phyloP scores from a whole-genome alignment of 2,329 filamentous ascomycete genomes.

The Microascus cirrosus region DNA sequence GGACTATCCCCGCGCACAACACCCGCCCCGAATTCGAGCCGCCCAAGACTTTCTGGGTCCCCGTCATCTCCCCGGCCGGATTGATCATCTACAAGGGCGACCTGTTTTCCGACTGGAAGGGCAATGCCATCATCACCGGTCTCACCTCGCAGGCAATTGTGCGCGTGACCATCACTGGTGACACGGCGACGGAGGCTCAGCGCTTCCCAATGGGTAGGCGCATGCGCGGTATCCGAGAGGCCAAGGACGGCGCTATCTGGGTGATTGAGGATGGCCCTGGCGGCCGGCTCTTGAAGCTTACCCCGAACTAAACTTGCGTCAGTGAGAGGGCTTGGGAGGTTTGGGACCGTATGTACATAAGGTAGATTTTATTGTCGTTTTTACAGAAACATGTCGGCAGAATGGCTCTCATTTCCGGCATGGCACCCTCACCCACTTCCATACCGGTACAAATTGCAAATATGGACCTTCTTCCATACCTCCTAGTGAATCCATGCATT shows the following conservation, averaged over 20 bases:
- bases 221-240: slow-evolving; percentile 19
- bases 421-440: no score
- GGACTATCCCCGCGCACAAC: slow-evolving; percentile 17
- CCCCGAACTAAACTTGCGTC: slow-evolving; percentile 14
- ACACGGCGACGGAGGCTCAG: slow-evolving; percentile 19
- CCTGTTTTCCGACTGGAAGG: slow-evolving; percentile 19
- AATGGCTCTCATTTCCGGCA: no score
- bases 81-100: slow-evolving; percentile 22
- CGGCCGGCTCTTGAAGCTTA: slow-evolving; percentile 20
- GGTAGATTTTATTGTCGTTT: slow-evolving; percentile 7
- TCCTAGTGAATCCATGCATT: no score
- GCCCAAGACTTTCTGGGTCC: slow-evolving; percentile 20
- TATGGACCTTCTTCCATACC: no score
- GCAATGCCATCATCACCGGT: slow-evolving; percentile 19
- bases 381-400: no score
- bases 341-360: slow-evolving; percentile 11
- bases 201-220: slow-evolving; percentile 18
- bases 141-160: slow-evolving; percentile 16
- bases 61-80: slow-evolving; percentile 20
- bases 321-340: slow-evolving; percentile 9
- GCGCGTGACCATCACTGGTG: slow-evolving; percentile 17
- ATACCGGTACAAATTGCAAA: no score
- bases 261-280: slow-evolving; percentile 18
- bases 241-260: slow-evolving; percentile 18
- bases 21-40: slow-evolving; percentile 17